A percentile compares a stretch with the other conserved stretches of the same genome.
Conservation (phyloP, 2,329 filamentous ascomycete species). For the Penicillium brasilianum region DNA sequence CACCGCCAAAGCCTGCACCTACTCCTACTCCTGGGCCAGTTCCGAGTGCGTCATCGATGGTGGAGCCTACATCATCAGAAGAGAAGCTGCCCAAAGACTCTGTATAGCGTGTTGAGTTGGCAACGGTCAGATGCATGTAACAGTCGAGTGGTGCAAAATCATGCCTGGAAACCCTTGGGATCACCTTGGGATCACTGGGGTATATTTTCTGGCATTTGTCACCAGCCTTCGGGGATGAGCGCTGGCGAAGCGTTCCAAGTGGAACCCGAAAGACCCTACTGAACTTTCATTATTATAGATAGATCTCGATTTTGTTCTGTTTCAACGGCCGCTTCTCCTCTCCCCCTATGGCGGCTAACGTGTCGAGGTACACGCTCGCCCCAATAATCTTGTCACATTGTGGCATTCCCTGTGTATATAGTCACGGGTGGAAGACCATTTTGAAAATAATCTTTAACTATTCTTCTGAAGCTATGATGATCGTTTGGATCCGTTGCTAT, state of each 20-base stretch:
- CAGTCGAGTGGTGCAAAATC: not conserved
- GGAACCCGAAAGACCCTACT: not conserved
- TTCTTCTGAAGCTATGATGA: not conserved
- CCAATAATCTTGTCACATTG: not conserved
- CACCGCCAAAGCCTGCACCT: conserved; percentile 21
- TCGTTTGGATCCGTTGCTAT: not conserved
- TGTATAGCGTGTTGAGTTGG: not conserved
- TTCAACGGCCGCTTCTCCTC: not conserved
- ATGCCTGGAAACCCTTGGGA: not conserved
- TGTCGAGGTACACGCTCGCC: not conserved
- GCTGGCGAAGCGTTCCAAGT: not conserved
- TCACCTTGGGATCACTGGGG: not conserved
- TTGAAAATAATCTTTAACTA: not conserved
- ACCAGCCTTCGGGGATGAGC: not conserved
- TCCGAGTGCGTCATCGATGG: not conserved
- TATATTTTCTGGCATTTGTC: not conserved
- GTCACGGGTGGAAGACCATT: not conserved
- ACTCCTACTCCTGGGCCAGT: conserved; percentile 3
- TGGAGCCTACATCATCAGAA: conserved; percentile 7
- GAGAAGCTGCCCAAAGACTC: conserved; percentile 14
- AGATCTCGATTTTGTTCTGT: not conserved
- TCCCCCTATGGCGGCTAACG: not conserved
- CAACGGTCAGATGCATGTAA: not conserved
- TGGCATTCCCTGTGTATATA: not conserved
- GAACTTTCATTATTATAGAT: no score